These are phyloP conservation scores for Sporothrix pseudoabietina DNA, from an alignment of 2,329 filamentous ascomycete genomes.

Conservation along the genomic window DNA sequence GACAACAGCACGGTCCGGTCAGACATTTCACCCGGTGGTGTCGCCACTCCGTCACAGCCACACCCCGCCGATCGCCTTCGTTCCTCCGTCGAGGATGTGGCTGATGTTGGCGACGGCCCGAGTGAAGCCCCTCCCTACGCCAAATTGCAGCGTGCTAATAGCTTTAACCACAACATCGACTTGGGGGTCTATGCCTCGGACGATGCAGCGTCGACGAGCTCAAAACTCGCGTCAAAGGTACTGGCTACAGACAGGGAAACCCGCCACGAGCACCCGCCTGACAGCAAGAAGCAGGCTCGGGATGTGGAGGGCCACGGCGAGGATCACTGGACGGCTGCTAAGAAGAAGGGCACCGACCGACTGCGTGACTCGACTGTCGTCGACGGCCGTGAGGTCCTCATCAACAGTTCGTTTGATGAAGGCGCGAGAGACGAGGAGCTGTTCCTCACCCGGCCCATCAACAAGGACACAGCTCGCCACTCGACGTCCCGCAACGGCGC, in stretches of 20 bases:
- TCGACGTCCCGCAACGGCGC: not conserved
- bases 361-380: conserved; percentile 73
- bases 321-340: conserved; percentile 72
- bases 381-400: conserved; percentile 69
- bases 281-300: conserved; percentile 64
- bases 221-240: conserved; percentile 42
- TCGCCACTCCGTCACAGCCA: conserved; percentile 27
- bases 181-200: conserved; percentile 48
- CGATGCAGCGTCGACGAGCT: conserved; percentile 47
- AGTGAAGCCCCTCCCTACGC: too few species aligned
- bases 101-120: not conserved
- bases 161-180: conserved; percentile 76
- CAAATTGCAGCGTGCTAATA: conserved; percentile 52
- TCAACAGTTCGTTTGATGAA: conserved; percentile 49
- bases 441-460: not conserved
- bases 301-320: conserved; percentile 78
- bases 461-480: not conserved
- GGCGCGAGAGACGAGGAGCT: conserved; percentile 12
- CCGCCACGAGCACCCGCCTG: conserved; percentile 36
- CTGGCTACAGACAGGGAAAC: not conserved
- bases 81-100: not conserved
- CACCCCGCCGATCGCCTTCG: not conserved
- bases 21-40: conserved; percentile 34
- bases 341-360: conserved; percentile 60
- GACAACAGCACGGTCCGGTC: conserved; percentile 30